These are phyloP conservation scores for Cutaneotrichosporon sp. DNA, from an alignment of 1,284 basidiomycete genomes.

Conservation along the genomic window DNA sequence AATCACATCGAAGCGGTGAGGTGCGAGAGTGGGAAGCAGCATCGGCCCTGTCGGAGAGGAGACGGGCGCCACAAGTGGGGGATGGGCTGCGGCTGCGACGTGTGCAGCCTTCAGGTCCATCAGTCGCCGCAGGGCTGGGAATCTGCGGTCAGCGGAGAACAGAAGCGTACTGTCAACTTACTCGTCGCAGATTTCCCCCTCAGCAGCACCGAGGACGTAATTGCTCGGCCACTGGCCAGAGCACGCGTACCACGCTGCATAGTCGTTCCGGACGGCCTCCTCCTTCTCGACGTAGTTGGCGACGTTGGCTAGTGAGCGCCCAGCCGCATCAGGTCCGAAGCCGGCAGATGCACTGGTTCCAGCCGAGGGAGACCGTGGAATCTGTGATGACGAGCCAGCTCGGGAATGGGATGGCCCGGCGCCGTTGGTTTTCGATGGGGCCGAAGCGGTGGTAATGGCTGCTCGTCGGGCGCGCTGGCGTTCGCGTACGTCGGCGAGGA, in stretches of 20 bases:
- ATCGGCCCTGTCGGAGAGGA: conserved; percentile 2
- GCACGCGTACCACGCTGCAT: conserved; percentile 82
- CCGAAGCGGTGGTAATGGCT: conserved; percentile 45
- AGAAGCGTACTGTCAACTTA: too few relatives aligned
- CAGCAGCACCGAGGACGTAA: conserved; percentile 79
- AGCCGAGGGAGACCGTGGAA: not conserved
- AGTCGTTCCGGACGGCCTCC: conserved; percentile 92
- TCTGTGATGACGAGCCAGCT: not conserved
- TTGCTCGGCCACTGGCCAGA: conserved; percentile 87
- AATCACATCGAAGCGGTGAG: conserved; percentile 77
- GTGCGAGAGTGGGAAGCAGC: conserved; percentile 11
- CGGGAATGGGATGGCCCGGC: conserved; percentile 49
- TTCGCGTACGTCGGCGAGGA: conserved; percentile 50
- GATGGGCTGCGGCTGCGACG: conserved; percentile 34
- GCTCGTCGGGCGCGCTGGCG: conserved; percentile 50
- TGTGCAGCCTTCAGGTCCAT: conserved; percentile 65
- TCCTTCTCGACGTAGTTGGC: conserved; percentile 79
- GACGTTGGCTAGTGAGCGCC: conserved; percentile 16
- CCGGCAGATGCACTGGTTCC: not conserved
- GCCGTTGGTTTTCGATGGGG: conserved; percentile 49
- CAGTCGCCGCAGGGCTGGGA: conserved; percentile 81
- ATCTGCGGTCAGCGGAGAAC: conserved; percentile 57
- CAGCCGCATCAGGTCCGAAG: conserved; percentile 1
- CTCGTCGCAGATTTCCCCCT: conserved; percentile 86
- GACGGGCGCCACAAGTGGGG: conserved; percentile 37